These are phyloP conservation scores for Serendipita indica DNA, from an alignment of 768 basidiomycete species.

Conservation along the genomic window DNA sequence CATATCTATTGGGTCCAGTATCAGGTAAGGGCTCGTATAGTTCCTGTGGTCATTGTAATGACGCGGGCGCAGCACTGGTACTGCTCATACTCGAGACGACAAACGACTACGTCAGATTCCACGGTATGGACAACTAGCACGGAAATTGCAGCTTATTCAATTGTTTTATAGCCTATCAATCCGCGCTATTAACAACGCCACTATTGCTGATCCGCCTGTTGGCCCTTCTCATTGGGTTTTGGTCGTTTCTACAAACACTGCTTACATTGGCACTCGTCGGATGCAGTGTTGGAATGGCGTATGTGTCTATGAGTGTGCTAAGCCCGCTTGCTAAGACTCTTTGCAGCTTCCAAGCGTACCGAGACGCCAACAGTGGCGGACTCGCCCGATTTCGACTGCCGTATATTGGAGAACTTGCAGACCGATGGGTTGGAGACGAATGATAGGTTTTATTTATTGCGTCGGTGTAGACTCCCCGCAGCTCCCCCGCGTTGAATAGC, in stretches of 20 bases:
- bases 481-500: neutral
- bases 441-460: slow-evolving; percentile 17
- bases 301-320: slow-evolving; percentile 19
- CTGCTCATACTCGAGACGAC: slow-evolving; percentile 61
- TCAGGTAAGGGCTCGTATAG: slow-evolving; percentile 39
- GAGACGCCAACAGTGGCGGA: slow-evolving; percentile 36
- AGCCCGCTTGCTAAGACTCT: slow-evolving; percentile 17
- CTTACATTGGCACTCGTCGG: slow-evolving; percentile 33
- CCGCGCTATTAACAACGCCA: slow-evolving; percentile 53
- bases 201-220: slow-evolving; percentile 42
- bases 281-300: slow-evolving; percentile 41
- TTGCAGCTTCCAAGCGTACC: slow-evolving; percentile 35
- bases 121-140: slow-evolving; percentile 33
- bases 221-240: slow-evolving; percentile 37
- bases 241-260: slow-evolving; percentile 36
- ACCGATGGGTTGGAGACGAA: slow-evolving; percentile 55
- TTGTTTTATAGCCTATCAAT: slow-evolving; percentile 52
- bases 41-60: neutral
- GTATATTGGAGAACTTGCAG: slow-evolving; percentile 46
- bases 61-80: slow-evolving; percentile 33
- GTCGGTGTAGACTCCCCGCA: neutral
- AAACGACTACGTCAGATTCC: slow-evolving; percentile 65
- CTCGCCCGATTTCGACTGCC: slow-evolving; percentile 49
- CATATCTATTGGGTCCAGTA: slow-evolving; percentile 55
- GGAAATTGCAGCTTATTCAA: slow-evolving; percentile 3